Conservation (phyloP, 371 early-diverging fungal genomes). For the Rhizopus stolonifer region DNA sequence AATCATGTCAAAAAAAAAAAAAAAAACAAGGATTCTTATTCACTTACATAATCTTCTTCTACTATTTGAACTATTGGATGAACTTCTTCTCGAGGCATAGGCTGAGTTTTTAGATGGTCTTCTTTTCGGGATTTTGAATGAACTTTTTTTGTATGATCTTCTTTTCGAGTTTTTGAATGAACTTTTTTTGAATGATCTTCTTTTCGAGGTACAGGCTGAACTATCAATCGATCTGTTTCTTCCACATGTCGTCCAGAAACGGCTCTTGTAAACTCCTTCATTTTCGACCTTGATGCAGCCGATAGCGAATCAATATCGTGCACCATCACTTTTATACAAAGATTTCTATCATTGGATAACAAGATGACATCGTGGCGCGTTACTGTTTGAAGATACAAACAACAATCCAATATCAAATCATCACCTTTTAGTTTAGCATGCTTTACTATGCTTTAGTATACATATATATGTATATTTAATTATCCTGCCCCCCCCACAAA, state of each 20-base stretch:
- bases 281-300: conserved; percentile 20
- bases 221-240: too few species aligned
- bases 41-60: conserved; percentile 10
- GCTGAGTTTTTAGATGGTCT: too few species aligned
- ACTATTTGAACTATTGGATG: background rate
- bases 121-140: too few species aligned
- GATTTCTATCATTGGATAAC: conserved; percentile 42
- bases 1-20: background rate
- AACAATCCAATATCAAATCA: conserved; percentile 44
- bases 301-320: conserved; percentile 37
- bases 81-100: too few species aligned
- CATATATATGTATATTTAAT: background rate
- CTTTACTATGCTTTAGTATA: background rate
- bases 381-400: conserved; percentile 29
- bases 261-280: conserved; percentile 14
- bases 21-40: background rate
- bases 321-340: conserved; percentile 48
- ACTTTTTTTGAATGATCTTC: too few species aligned
- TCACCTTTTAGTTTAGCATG: conserved; percentile 23
- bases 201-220: too few species aligned
- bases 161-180: too few species aligned
- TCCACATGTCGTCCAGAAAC: too few species aligned
- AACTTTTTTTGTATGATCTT: too few species aligned
- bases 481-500: too few species aligned
- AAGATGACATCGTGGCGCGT: conserved; percentile 20